Conservation (phyloP, 768 basidiomycete genomes). For the Lanmaoa rubissima region DNA sequence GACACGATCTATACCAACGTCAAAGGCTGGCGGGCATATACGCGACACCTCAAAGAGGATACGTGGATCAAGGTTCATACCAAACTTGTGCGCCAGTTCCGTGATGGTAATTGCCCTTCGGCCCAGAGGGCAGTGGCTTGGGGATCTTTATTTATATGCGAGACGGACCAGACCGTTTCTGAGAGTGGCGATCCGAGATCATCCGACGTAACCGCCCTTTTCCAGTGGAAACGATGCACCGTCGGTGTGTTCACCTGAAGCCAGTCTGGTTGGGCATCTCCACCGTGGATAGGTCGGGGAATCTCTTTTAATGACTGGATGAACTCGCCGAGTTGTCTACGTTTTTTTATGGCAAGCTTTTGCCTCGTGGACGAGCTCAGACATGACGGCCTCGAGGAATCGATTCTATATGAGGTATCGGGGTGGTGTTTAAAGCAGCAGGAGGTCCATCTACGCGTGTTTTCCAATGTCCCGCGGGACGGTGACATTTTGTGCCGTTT, state of each 20-base stretch:
- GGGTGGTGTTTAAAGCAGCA: neutral
- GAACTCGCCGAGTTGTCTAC: neutral
- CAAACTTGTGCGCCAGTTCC: neutral
- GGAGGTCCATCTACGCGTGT: too few species aligned
- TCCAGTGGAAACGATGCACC: neutral
- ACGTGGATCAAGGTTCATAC: too few species aligned
- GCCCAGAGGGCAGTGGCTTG: too few species aligned
- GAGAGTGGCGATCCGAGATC: neutral
- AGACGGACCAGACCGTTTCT: neutral
- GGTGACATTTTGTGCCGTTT: too few species aligned
- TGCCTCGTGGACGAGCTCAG: neutral
- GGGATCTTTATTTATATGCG: neutral
- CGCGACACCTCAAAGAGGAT: too few species aligned
- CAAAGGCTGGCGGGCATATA: neutral
- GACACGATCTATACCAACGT: neutral
- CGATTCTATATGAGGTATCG: neutral
- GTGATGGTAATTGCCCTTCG: neutral
- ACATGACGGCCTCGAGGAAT: neutral
- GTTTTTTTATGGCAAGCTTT: too few species aligned
- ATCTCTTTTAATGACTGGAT: neutral
- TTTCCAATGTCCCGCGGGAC: too few species aligned
- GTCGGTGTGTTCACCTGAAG: neutral
- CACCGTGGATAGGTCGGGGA: neutral
- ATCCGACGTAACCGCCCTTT: neutral
- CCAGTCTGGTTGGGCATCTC: neutral